Conservation (phyloP, 768 basidiomycete genomes). For the Jaapia argillacea region DNA sequence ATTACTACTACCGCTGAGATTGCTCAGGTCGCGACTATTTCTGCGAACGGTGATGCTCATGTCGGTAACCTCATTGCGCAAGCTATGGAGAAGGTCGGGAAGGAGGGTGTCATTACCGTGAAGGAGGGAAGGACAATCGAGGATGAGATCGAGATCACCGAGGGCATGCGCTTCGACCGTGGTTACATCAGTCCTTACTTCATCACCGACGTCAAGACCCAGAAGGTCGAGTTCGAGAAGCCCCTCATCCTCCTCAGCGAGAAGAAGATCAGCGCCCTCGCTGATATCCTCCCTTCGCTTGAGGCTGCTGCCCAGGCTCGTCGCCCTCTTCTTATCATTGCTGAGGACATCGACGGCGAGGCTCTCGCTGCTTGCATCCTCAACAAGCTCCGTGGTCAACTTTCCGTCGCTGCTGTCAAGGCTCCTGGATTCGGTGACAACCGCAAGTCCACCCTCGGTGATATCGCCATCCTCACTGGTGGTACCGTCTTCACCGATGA, state of each 20-base stretch:
- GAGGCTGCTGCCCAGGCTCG: constrained; percentile 73
- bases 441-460: constrained; percentile 96
- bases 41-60: constrained; percentile 69
- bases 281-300: constrained; percentile 91
- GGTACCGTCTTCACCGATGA: constrained; percentile 92
- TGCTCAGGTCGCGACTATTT: constrained; percentile 88
- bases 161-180: constrained; percentile 99
- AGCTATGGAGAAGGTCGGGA: constrained; percentile 99
- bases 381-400: constrained; percentile 98
- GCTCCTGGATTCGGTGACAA: constrained; percentile 99
- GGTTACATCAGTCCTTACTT: constrained; percentile 98
- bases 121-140: constrained; percentile 98
- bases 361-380: constrained; percentile 96
- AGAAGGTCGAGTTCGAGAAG: constrained; percentile 96
- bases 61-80: constrained; percentile 93
- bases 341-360: constrained; percentile 97
- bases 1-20: constrained; percentile 98
- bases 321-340: constrained; percentile 91
- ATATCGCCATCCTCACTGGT: constrained; percentile 93
- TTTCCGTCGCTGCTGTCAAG: constrained; percentile 90
- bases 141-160: constrained; percentile 98
- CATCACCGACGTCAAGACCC: constrained; percentile 94
- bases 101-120: constrained; percentile 99
- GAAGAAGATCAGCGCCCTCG: constrained; percentile 94
- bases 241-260: constrained; percentile 88